Base-by-base conservation (phyloP, 2,329 filamentous ascomycete genomes). In the Camptophora hylomeconis region DNA sequence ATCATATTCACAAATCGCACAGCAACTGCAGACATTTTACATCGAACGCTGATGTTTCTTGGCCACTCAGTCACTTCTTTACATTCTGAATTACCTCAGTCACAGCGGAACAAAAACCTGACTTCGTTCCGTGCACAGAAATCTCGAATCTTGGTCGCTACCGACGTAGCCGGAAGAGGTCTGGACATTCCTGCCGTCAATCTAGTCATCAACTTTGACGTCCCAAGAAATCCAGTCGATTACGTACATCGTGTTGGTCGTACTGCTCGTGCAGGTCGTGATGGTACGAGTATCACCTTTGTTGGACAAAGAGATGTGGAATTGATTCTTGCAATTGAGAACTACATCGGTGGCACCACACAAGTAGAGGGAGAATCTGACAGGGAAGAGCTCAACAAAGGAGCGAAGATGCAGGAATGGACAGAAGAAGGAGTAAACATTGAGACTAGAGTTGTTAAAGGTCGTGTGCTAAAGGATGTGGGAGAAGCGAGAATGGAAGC, bases 1-100 rank as follows among this genome's bases (percentile, higher is more conserved):
- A 94, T 98, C 47, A 75, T 98, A 37, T 98, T 98, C 62, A 86
- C 80, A 64, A 98, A 98, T 58, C 74, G 83, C 26, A 92, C 84
- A 1, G 67, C 74, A 30, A 94, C 87, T 1, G 87, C 89, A 7
- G 81, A 87, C 42, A 74, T 89, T 35, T 67, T 98, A 4, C 84
- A 94, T 48, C 82, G 93, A 50, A 69, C 92, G 32, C 69, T 98
- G 8, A 78, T 84, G 17, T 66, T 86, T 5, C 74, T 98, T 10
- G 75, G 77, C 20, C 89, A 98, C 61, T 75, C 84, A 30, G 84
- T 94, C 20, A 94, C 89, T 1, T 78, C 86, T 2, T 65, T 98
- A 17, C 87, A 98, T 60, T 93, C 83, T 7, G 74, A 73, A 27
- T 73, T 98, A 1, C 76, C 78, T 1, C 89, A 98, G 50, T 69